Conservation (phyloP, 768 basidiomycete species). For the Mycena sanguinolenta region DNA sequence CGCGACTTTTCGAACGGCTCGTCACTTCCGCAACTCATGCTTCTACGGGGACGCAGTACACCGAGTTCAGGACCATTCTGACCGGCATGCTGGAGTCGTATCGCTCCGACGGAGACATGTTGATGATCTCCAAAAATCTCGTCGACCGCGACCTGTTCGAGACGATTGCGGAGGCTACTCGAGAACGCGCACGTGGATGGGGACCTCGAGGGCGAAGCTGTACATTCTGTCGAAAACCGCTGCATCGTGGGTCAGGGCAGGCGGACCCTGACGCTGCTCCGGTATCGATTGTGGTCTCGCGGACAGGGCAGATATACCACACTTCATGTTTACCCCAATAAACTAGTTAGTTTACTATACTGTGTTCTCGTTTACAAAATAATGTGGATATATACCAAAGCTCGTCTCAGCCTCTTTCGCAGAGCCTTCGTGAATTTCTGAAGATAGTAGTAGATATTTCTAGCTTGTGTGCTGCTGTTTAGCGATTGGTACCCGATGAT, state of each 20-base stretch:
- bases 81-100: constrained; percentile 97
- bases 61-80: constrained; percentile 91
- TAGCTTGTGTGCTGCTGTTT: background rate
- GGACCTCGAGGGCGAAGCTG: constrained; percentile 64
- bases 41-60: constrained; percentile 78
- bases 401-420: too few species aligned
- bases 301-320: constrained; percentile 75
- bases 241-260: constrained; percentile 45
- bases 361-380: too few species aligned
- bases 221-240: constrained; percentile 62
- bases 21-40: constrained; percentile 76
- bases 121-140: constrained; percentile 86
- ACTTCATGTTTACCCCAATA: constrained; percentile 49
- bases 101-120: constrained; percentile 90
- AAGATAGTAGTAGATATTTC: too few species aligned
- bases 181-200: constrained; percentile 76
- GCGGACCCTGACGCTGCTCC: constrained; percentile 38
- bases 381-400: too few species aligned
- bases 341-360: constrained; percentile 21
- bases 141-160: constrained; percentile 87
- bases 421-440: too few species aligned
- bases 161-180: constrained; percentile 70
- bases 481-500: background rate
- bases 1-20: constrained; percentile 91
- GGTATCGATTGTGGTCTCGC: constrained; percentile 60